Conservation (phyloP, 768 basidiomycete species). For the Auricularia sp. region DNA sequence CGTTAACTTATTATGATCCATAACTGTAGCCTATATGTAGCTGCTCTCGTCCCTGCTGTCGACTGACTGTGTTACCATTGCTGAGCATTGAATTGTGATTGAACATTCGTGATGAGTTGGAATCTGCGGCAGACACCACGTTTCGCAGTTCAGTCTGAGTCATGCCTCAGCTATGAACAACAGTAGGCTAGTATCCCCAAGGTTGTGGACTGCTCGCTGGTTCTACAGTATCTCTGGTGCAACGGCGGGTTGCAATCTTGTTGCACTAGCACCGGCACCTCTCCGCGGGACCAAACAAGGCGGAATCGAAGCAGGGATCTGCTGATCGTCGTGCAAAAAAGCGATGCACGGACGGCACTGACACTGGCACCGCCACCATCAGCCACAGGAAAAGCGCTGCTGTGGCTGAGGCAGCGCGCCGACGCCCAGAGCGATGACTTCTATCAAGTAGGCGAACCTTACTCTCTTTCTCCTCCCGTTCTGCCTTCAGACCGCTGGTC, state of each 20-base stretch:
- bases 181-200: too few relatives aligned
- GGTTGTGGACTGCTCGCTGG: too few relatives aligned
- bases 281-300: neutral
- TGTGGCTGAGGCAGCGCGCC: neutral
- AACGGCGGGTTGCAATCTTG: too few relatives aligned
- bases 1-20: conserved; percentile 23
- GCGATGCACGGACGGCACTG: too few relatives aligned
- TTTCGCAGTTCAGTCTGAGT: too few relatives aligned
- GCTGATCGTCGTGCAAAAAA: too few relatives aligned
- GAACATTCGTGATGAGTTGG: neutral
- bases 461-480: neutral
- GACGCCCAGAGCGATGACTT: neutral
- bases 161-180: too few relatives aligned
- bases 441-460: neutral
- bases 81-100: neutral
- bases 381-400: too few relatives aligned
- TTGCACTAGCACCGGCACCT: neutral
- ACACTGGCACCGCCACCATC: too few relatives aligned
- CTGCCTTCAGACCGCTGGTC: neutral
- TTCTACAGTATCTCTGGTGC: too few relatives aligned
- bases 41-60: neutral
- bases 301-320: too few relatives aligned
- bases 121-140: too few relatives aligned
- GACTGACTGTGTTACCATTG: neutral
- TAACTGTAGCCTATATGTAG: neutral